These are phyloP conservation scores for Brassica carinata DNA, from an alignment of 345 rosid genomes.

Conservation along the genomic window DNA sequence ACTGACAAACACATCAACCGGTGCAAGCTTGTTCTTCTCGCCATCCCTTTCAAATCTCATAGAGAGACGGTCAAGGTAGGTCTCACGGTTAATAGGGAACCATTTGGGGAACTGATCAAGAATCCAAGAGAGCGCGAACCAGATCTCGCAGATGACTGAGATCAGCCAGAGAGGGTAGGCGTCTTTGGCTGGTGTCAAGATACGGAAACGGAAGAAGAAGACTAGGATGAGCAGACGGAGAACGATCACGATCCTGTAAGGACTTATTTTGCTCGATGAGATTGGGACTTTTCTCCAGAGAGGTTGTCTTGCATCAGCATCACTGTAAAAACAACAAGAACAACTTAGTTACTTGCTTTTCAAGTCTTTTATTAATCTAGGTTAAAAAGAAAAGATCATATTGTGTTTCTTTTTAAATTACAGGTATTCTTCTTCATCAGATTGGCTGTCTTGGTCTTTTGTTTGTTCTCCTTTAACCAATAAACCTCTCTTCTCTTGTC, in stretches of 20 bases:
- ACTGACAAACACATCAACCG: constrained; percentile 88
- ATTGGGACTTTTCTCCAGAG: constrained; percentile 88
- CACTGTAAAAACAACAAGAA: constrained; percentile 47
- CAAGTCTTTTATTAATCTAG: constrained; percentile 14
- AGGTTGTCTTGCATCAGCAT: constrained; percentile 97
- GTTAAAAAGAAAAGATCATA: not conserved
- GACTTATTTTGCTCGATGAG: constrained; percentile 85
- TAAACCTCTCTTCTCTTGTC: constrained; percentile 91
- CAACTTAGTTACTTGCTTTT: constrained; percentile 24
- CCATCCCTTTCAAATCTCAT: constrained; percentile 86
- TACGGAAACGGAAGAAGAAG: constrained; percentile 90
- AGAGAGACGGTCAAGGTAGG: constrained; percentile 87
- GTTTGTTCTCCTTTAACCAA: constrained; percentile 59
- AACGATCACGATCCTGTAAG: constrained; percentile 92
- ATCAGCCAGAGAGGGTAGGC: constrained; percentile 92
- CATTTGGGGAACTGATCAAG: constrained; percentile 99
- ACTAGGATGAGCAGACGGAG: constrained; percentile 70
- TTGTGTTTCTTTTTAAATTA: constrained; percentile 28
- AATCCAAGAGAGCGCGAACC: constrained; percentile 98
- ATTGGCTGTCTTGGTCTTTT: constrained; percentile 67
- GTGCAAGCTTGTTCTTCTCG: constrained; percentile 70
- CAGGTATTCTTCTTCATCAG: constrained; percentile 80
- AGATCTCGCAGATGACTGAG: constrained; percentile 90
- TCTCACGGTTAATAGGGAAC: constrained; percentile 85
- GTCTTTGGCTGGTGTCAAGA: constrained; percentile 84